Conservation (phyloP, 2,329 filamentous ascomycete species). For the Cercospora sp. region DNA sequence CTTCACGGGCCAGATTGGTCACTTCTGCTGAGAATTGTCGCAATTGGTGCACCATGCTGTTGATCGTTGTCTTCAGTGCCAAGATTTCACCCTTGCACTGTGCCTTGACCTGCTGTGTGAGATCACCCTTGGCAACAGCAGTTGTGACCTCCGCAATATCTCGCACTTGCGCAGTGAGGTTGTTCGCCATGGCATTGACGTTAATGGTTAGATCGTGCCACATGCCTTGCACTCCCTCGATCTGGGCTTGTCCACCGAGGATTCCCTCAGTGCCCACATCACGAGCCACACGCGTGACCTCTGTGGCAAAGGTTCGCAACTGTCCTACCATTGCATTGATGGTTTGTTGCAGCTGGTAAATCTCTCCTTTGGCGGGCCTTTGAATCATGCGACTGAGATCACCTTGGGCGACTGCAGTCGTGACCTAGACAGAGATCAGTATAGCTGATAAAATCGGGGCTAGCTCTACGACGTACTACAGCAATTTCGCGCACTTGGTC, state of each 20-base stretch:
- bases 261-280: constrained; percentile 66
- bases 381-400: constrained; percentile 96
- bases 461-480: constrained; percentile 46
- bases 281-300: constrained; percentile 64
- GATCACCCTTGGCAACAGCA: constrained; percentile 53
- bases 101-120: constrained; percentile 54
- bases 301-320: constrained; percentile 64
- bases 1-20: constrained; percentile 54
- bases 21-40: constrained; percentile 56
- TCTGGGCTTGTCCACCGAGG: constrained; percentile 63
- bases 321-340: constrained; percentile 69
- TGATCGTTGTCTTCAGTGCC: constrained; percentile 54
- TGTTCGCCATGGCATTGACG: constrained; percentile 56
- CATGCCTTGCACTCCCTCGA: constrained; percentile 65
- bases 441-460: not conserved
- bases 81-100: constrained; percentile 55
- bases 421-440: constrained; percentile 56
- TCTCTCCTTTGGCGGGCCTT: constrained; percentile 90
- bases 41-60: constrained; percentile 55
- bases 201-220: constrained; percentile 64
- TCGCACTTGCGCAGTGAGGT: constrained; percentile 55
- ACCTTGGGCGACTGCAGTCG: constrained; percentile 89
- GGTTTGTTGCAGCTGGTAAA: constrained; percentile 90
- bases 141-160: constrained; percentile 56
- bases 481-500: constrained; percentile 98